Base-by-base conservation (phyloP, 2,329 filamentous ascomycete species). In the Fusarium sp. region DNA sequence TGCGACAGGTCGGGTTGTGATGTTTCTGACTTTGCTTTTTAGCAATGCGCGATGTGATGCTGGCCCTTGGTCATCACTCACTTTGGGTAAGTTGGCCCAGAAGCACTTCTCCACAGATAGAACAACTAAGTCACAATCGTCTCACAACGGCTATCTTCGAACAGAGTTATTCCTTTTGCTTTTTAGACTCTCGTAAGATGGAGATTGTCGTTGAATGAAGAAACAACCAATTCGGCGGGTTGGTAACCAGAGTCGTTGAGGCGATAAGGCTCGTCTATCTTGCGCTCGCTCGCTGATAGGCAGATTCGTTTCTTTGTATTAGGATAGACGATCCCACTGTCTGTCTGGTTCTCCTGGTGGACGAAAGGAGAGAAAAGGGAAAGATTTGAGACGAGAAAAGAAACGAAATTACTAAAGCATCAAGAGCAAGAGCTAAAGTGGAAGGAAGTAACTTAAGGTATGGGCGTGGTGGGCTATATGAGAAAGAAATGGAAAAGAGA, bases 391-490 rank as follows among this genome's bases (percentile, higher is more conserved):
- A 64, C 51, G 68, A 72, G 65, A 68, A 69, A 61, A 57, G 64
- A 72, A 69, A 70, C 68, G 58, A 74, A 65, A 74, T 74, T 72
- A 72, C 50, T 61, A 72, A 45, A 71, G 68, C 64, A 68, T 74
- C 70, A 63, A 68, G 59, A 74, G 57, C 61, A 73, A 50, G 69
- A 73, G 65, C 68, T 58, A 69, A 65, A 61, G 61, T 61, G 65
- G 59, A 74, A 66, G 67, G 64, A 63, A 58, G 55, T 64, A 30
- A 47, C 26, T 30, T 28, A 55, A 61, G 55, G 61, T 71, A 63
- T 61, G 68, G 70, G 67, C 68, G 58, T 71, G 69, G 75, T 67
- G 72, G 72, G 74, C 73, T 75, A 77, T 77, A 77, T 75, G 75
- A 58, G 59, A 68, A 68, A 50, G 54, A 48, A 57, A 51, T 70